A percentile compares a stretch with the other conserved stretches of the same genome.
phyloP scores from a whole-genome alignment of 2,329 filamentous ascomycete species.

The Monosporascus ibericus region DNA sequence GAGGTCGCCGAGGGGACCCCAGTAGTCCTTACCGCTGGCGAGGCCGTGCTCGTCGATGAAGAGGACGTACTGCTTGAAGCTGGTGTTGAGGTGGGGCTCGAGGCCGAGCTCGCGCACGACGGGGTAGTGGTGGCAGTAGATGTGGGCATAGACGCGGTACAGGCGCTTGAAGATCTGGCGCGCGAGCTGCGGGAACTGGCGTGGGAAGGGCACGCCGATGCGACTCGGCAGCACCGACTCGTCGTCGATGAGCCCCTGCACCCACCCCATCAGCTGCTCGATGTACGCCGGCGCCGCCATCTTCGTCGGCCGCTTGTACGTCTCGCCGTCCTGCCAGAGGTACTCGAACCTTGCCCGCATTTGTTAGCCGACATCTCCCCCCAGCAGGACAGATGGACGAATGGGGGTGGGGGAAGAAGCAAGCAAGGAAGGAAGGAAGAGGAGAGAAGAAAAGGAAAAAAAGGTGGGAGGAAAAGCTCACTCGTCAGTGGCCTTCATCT shows the following conservation, averaged over 20 bases:
- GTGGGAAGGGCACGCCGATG: conserved; percentile 91
- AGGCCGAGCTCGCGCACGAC: conserved; percentile 91
- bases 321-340: conserved; percentile 93
- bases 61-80: conserved; percentile 98
- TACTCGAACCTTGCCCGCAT: conserved; percentile 73
- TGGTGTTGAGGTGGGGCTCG: conserved; percentile 96
- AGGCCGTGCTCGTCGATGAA: conserved; percentile 96
- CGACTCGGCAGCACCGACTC: conserved; percentile 91
- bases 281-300: conserved; percentile 97
- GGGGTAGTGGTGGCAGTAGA: conserved; percentile 99
- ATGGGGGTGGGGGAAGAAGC: background rate
- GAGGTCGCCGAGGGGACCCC: conserved; percentile 89
- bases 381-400: too few relatives aligned
- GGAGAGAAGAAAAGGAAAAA: background rate
- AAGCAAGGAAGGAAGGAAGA: background rate
- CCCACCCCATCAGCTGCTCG: conserved; percentile 95
- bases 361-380: too few relatives aligned
- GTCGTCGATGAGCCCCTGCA: conserved; percentile 92
- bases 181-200: conserved; percentile 80
- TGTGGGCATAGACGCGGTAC: conserved; percentile 97
- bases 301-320: conserved; percentile 93
- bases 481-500: conserved; percentile 99
- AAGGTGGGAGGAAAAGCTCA: conserved; percentile 34
- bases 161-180: conserved; percentile 98
- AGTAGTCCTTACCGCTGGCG: conserved; percentile 92